Evolutionary conservation across 371 early-diverging fungal species (phyloP).

Genomic region (Apophysomyces sp.): DNA sequence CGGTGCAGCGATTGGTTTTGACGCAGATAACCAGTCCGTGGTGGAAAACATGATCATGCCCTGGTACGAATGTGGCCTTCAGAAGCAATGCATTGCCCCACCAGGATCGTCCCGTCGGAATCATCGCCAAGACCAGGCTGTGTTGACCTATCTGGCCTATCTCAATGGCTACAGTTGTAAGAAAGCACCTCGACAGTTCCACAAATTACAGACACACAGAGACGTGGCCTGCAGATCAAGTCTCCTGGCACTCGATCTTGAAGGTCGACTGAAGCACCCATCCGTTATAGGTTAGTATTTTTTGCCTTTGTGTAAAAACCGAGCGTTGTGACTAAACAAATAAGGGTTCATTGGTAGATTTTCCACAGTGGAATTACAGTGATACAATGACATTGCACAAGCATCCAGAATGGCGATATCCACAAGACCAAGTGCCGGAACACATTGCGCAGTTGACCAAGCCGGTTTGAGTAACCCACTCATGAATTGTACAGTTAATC

Average conservation of each 20-base stretch:
- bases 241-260: conserved; percentile 27
- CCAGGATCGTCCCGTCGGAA: conserved; percentile 56
- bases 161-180: conserved; percentile 36
- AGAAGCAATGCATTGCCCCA: conserved; percentile 66
- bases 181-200: conserved; percentile 22
- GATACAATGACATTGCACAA: conserved; percentile 38
- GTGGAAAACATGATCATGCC: conserved; percentile 47
- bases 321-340: neutral
- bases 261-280: conserved; percentile 31
- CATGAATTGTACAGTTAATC: neutral
- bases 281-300: conserved; percentile 33
- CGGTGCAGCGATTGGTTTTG: conserved; percentile 63
- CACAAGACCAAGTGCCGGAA: conserved; percentile 32
- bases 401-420: conserved; percentile 53
- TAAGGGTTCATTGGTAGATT: conserved; percentile 16
- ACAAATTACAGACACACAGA: conserved; percentile 37
- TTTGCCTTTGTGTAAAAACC: neutral
- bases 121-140: conserved; percentile 70
- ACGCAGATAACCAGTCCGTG: conserved; percentile 44
- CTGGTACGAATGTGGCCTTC: conserved; percentile 58
- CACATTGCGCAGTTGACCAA: conserved; percentile 15
- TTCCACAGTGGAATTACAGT: conserved; percentile 36
- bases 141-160: conserved; percentile 56
- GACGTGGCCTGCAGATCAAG: conserved; percentile 31
- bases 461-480: neutral